Evolutionary conservation across 495 filamentous ascomycete genomes (phyloP).

Genomic region (Penicillium salamii): DNA sequence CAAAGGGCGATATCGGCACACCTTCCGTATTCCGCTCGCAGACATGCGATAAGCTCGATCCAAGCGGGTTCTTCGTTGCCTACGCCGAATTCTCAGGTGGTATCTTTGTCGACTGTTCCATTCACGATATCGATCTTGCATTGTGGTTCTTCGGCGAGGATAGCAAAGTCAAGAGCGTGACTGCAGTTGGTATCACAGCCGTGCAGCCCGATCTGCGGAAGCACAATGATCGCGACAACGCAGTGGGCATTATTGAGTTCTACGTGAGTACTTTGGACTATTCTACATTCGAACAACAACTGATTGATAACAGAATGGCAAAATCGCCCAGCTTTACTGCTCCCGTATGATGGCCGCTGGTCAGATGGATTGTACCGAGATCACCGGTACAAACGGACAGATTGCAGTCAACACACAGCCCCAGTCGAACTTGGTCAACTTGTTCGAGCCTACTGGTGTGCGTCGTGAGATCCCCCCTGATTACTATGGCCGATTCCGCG

Average conservation of each 20-base stretch:
- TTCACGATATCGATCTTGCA: conserved; percentile 58
- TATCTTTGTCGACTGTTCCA: conserved; percentile 60
- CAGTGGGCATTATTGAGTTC: conserved; percentile 62
- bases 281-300: not conserved
- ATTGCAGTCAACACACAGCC: conserved; percentile 51
- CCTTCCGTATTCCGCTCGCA: conserved; percentile 48
- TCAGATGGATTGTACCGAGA: conserved; percentile 62
- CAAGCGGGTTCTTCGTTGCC: conserved; percentile 53
- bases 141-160: conserved; percentile 57
- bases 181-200: conserved; percentile 55
- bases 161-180: conserved; percentile 47
- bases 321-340: conserved; percentile 60
- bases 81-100: conserved; percentile 56
- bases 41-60: conserved; percentile 57
- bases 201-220: conserved; percentile 58
- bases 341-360: conserved; percentile 63
- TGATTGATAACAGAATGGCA: conserved; percentile 28
- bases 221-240: conserved; percentile 61
- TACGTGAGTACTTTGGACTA: conserved; percentile 18
- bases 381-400: conserved; percentile 62
- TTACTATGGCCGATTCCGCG: conserved; percentile 10
- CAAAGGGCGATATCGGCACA: conserved; percentile 30
- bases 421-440: conserved; percentile 34
- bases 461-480: not conserved
- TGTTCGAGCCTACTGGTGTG: conserved; percentile 23